phyloP scores from a whole-genome alignment of 148 eudicot species.

The Fagopyrum homotropicum region DNA sequence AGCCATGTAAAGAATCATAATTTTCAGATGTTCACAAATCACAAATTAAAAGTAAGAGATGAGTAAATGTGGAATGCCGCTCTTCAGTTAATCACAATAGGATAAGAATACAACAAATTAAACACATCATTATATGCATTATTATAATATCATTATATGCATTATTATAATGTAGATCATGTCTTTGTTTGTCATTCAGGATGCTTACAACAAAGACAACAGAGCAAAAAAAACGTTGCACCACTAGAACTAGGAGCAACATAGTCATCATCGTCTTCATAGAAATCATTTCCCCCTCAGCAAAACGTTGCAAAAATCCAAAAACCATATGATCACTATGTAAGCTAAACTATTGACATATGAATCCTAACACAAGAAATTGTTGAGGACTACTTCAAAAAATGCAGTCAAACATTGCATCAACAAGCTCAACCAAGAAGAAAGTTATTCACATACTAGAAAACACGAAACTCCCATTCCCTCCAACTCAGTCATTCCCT shows the following conservation, averaged over 20 bases:
- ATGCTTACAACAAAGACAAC: constrained; percentile 70
- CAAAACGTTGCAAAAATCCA: constrained; percentile 20
- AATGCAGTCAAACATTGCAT: no score
- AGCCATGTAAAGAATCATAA: background rate
- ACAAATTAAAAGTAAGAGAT: background rate
- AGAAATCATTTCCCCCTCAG: constrained; percentile 59
- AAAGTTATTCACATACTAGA: no score
- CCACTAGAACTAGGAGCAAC: constrained; percentile 63
- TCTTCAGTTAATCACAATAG: background rate
- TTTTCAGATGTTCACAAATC: no score
- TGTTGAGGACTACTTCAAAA: no score
- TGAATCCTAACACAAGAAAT: no score
- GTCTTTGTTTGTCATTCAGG: constrained; percentile 1
- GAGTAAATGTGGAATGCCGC: background rate
- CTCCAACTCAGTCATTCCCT: no score
- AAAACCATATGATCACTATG: no score
- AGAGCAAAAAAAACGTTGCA: constrained; percentile 77
- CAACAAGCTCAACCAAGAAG: no score
- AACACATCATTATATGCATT: no score
- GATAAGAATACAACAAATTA: background rate
- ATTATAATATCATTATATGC: background rate
- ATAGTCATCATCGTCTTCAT: constrained; percentile 67
- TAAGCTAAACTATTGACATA: no score
- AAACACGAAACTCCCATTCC: no score
- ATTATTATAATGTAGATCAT: background rate